A percentile compares a stretch with the other conserved stretches of the same genome.
Evolutionary conservation across 1,139 yeast genomes (phyloP).

Genomic region (Taphrina populina): DNA sequence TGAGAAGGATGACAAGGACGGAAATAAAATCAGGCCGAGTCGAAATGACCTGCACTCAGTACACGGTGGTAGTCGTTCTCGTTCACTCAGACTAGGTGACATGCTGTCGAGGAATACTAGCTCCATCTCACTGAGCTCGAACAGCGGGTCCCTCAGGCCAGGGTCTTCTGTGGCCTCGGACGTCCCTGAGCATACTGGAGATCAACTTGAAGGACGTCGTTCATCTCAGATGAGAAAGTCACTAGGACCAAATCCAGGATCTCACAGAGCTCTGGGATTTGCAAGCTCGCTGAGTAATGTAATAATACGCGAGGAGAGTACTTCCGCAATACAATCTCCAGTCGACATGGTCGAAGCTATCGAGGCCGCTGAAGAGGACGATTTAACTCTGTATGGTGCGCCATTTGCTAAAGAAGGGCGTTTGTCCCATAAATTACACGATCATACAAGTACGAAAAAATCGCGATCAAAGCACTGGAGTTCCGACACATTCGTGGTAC

Average conservation of each 20-base stretch:
- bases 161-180: too few species aligned
- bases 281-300: conserved; percentile 44
- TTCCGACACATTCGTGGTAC: conserved; percentile 43
- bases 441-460: conserved; percentile 43
- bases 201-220: not conserved
- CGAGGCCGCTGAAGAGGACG: conserved; percentile 51
- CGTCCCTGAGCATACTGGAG: not conserved
- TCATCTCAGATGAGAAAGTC: not conserved
- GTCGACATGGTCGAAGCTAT: not conserved
- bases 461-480: conserved; percentile 44
- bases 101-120: conserved; percentile 5
- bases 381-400: conserved; percentile 65
- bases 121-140: not conserved
- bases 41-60: not conserved
- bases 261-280: conserved; percentile 41
- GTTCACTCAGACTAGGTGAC: conserved; percentile 1
- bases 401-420: conserved; percentile 81
- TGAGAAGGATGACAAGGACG: not conserved
- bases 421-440: conserved; percentile 52
- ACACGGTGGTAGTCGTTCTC: conserved; percentile 3
- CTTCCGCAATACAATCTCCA: not conserved
- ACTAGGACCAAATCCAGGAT: not conserved
- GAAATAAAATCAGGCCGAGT: not conserved
- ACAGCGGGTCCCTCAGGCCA: too few species aligned
- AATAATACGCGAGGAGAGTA: conserved; percentile 42